Percentiles rank a stretch among this genome's conserved stretches.
phyloP scores from a whole-genome alignment of 2,329 filamentous ascomycete genomes.

The Penicillium sp. region DNA sequence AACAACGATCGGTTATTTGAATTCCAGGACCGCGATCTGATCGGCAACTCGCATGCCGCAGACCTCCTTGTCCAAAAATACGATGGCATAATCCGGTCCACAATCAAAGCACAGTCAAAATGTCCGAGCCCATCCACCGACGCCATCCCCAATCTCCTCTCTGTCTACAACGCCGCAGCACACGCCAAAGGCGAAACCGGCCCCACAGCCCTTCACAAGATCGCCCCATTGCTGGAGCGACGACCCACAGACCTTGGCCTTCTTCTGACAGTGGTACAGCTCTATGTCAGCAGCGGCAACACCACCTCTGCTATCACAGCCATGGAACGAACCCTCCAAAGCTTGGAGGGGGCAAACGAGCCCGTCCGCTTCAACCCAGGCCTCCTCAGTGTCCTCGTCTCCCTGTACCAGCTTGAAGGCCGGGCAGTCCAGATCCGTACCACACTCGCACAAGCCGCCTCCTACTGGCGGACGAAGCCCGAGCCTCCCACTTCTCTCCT shows the following conservation, averaged over 20 bases:
- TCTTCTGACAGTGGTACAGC: slow-evolving; percentile 73
- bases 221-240: slow-evolving; percentile 68
- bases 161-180: slow-evolving; percentile 71
- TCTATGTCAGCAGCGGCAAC: slow-evolving; percentile 72
- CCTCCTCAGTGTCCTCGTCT: slow-evolving; percentile 74
- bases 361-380: slow-evolving; percentile 81
- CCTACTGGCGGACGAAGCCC: slow-evolving; percentile 71
- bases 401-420: slow-evolving; percentile 73
- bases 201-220: slow-evolving; percentile 66
- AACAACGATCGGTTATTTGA: slow-evolving; percentile 58
- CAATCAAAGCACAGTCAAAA: slow-evolving; percentile 49
- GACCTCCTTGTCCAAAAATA: slow-evolving; percentile 62
- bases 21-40: slow-evolving; percentile 55
- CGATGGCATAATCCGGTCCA: slow-evolving; percentile 57
- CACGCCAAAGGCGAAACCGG: slow-evolving; percentile 59
- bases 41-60: slow-evolving; percentile 55
- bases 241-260: slow-evolving; percentile 78
- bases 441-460: slow-evolving; percentile 75
- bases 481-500: slow-evolving; percentile 64
- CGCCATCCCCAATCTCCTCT: slow-evolving; percentile 54
- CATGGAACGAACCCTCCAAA: slow-evolving; percentile 71
- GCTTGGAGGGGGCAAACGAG: slow-evolving; percentile 65
- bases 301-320: slow-evolving; percentile 70
- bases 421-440: slow-evolving; percentile 68
- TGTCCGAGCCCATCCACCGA: slow-evolving; percentile 51